phyloP scores from a whole-genome alignment of 495 filamentous ascomycete genomes.

The Neurospora hispaniola region DNA sequence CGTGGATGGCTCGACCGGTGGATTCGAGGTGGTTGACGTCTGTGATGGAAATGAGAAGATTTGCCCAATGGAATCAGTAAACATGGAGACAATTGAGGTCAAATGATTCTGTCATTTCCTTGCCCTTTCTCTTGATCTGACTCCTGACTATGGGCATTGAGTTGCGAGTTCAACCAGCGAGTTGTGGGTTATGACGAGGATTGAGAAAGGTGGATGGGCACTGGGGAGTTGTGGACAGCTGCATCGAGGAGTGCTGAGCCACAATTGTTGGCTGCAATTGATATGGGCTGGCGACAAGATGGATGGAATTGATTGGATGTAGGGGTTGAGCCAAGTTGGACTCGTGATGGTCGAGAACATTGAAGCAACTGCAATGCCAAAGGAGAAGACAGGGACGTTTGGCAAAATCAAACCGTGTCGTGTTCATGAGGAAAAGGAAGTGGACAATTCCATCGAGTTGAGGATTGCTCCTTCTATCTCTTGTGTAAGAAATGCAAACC shows the following conservation, averaged over 20 bases:
- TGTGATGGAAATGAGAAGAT: neutral
- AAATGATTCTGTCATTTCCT: neutral
- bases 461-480: neutral
- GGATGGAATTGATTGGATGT: neutral
- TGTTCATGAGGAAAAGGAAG: neutral
- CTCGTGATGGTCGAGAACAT: neutral
- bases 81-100: neutral
- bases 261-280: neutral
- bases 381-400: neutral
- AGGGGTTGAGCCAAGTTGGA: neutral
- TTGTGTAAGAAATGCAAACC: neutral
- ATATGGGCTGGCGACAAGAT: neutral
- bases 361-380: neutral
- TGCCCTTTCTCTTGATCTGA: neutral
- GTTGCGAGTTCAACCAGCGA: neutral
- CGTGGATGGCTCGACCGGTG: neutral
- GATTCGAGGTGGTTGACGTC: neutral
- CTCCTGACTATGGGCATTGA: neutral
- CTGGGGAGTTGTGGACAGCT: neutral
- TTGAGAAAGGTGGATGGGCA: neutral
- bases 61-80: neutral
- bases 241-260: neutral
- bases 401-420: too few species aligned
- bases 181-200: neutral
- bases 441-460: neutral